Evolutionary conservation across 2,329 filamentous ascomycete genomes (phyloP).

Genomic region (Colletotrichum higginsianum): DNA sequence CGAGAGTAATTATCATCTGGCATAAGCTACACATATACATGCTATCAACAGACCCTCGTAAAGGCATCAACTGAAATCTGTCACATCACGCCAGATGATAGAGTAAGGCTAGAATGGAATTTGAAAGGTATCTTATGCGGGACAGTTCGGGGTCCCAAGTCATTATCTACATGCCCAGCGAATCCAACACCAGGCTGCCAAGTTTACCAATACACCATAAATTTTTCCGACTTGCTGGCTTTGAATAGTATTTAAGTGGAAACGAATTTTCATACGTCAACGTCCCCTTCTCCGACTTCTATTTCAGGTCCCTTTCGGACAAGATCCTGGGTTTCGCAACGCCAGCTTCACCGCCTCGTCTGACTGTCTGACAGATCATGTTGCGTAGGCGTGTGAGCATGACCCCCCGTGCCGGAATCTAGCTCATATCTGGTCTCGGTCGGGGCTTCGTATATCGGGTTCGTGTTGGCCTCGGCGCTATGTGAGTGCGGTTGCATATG

Average conservation of each 20-base stretch:
- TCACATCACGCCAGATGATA: no score
- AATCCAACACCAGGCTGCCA: not conserved
- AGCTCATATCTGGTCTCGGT: constrained; percentile 32
- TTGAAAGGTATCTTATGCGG: not conserved
- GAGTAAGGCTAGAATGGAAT: not conserved
- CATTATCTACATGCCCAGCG: not conserved
- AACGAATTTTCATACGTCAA: not conserved
- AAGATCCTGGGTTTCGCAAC: not conserved
- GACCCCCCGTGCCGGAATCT: constrained; percentile 19
- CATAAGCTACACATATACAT: no score
- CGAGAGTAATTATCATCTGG: no score
- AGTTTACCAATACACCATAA: no score
- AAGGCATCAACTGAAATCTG: no score
- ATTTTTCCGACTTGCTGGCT: not conserved
- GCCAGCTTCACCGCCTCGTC: not conserved
- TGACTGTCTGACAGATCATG: not conserved
- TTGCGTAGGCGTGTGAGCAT: not conserved
- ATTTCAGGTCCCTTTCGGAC: no score
- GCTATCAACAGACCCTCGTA: no score
- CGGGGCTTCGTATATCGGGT: constrained; percentile 37
- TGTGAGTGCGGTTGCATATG: constrained; percentile 33
- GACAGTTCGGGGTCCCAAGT: no score
- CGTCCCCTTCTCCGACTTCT: no score
- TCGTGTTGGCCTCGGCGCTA: constrained; percentile 30
- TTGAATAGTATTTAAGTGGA: not conserved